phyloP scores from a whole-genome alignment of 257 asterid genomes.

The Gynochthodes officinalis region DNA sequence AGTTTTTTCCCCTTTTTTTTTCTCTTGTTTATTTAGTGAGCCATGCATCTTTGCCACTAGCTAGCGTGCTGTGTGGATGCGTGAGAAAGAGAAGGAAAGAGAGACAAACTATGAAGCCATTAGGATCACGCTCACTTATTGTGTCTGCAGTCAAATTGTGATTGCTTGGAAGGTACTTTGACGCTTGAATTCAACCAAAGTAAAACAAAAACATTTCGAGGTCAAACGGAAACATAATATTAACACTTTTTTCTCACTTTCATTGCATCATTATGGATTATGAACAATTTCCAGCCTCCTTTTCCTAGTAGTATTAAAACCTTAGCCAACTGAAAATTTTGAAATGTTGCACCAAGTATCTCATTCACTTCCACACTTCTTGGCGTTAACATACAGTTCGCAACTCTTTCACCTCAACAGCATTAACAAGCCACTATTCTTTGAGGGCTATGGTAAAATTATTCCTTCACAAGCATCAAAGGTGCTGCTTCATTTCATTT shows the following conservation, averaged over 20 bases:
- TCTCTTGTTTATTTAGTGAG: not conserved
- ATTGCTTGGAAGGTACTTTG: slow-evolving; percentile 43
- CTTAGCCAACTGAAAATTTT: slow-evolving; percentile 9
- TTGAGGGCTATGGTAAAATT: not conserved
- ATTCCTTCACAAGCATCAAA: too few relatives aligned
- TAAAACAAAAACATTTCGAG: slow-evolving; percentile 12
- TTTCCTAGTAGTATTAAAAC: slow-evolving; percentile 13
- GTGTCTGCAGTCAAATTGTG: slow-evolving; percentile 29
- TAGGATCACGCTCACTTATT: slow-evolving; percentile 47
- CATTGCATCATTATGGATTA: slow-evolving; percentile 28
- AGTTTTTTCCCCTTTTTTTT: not conserved
- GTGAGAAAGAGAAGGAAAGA: slow-evolving; percentile 9
- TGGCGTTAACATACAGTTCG: not conserved
- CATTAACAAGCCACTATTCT: not conserved
- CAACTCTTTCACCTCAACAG: not conserved
- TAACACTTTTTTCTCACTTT: slow-evolving; percentile 30
- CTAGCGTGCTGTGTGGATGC: not conserved
- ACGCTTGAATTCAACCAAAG: slow-evolving; percentile 33
- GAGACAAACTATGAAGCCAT: slow-evolving; percentile 22
- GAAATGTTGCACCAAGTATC: slow-evolving; percentile 5
- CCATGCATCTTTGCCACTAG: not conserved
- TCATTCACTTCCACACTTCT: not conserved
- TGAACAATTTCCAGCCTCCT: slow-evolving; percentile 2
- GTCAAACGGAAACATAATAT: slow-evolving; percentile 9
- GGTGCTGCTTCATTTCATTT: not conserved